A percentile compares a stretch with the other conserved stretches of the same genome.
Evolutionary conservation across 345 rosid species (phyloP).

Genomic region (Eucalyptus grandis): DNA sequence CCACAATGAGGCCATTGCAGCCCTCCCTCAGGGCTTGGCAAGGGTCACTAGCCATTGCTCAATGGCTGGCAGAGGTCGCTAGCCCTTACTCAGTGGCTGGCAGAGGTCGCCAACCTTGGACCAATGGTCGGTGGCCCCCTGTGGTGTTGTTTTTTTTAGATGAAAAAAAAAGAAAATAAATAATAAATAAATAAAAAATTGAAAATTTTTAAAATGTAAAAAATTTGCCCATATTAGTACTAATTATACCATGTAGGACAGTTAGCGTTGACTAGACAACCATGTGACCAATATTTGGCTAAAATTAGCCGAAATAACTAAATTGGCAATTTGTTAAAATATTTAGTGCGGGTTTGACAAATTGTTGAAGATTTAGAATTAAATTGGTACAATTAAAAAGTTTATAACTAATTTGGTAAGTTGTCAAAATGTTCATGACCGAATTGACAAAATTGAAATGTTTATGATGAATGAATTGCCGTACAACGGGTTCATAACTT

Average conservation of each 20-base stretch:
- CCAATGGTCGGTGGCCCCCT: not conserved
- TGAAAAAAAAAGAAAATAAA: too few relatives aligned
- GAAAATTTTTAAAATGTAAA: too few relatives aligned
- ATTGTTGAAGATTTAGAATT: too few relatives aligned
- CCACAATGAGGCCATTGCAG: not conserved
- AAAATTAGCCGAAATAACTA: not conserved
- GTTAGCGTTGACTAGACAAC: fast-evolving
- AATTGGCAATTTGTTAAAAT: not conserved
- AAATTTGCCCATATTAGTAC: fast-evolving
- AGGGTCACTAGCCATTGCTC: too few relatives aligned
- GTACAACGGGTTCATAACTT: too few relatives aligned
- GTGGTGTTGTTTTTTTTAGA: not conserved
- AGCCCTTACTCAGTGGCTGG: fast-evolving
- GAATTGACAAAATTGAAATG: fast-evolving
- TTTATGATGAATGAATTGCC: fast-evolving
- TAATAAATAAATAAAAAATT: too few relatives aligned
- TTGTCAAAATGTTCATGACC: fast-evolving
- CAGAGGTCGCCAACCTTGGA: fast-evolving
- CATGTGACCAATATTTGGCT: fast-evolving
- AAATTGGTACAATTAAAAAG: too few relatives aligned
- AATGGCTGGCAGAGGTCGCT: fast-evolving
- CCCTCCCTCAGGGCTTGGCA: fast-evolving
- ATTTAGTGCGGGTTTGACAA: not conserved
- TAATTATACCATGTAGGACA: fast-evolving
- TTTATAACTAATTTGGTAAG: too few relatives aligned